phyloP scores from a whole-genome alignment of 768 basidiomycete species.

The Clitopilus passeckerianus region DNA sequence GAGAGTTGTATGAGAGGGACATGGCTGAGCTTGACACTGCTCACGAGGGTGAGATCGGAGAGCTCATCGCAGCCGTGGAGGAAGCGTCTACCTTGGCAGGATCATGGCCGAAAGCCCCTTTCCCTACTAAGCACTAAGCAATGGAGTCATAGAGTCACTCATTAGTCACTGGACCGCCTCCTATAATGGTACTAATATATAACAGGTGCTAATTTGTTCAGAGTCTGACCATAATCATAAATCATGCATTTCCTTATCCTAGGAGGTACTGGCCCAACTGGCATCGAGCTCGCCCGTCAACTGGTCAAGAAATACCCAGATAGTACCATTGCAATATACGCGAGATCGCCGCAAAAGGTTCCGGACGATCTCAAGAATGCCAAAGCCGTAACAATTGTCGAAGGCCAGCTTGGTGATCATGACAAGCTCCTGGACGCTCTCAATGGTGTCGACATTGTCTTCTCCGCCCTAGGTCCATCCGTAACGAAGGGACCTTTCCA shows the following conservation, averaged over 20 bases:
- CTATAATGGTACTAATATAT: not conserved
- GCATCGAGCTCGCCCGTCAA: constrained; percentile 53
- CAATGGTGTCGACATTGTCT: constrained; percentile 52
- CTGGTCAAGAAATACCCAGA: constrained; percentile 35
- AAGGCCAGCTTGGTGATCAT: constrained; percentile 52
- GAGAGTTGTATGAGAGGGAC: constrained; percentile 42
- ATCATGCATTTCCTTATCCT: constrained; percentile 52
- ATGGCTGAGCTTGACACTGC: constrained; percentile 37
- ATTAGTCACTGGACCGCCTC: not conserved
- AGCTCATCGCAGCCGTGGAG: constrained; percentile 43
- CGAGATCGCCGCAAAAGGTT: constrained; percentile 60
- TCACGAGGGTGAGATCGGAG: constrained; percentile 40
- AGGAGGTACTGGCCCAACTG: constrained; percentile 65
- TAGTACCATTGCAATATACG: constrained; percentile 51
- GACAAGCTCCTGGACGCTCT: constrained; percentile 47
- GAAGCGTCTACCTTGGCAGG: constrained; percentile 36
- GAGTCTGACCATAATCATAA: not conserved
- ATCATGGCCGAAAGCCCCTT: constrained; percentile 30
- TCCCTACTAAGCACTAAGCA: constrained; percentile 3
- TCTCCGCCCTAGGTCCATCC: constrained; percentile 62
- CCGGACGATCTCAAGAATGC: constrained; percentile 43
- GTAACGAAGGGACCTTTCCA: constrained; percentile 28
- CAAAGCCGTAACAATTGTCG: constrained; percentile 40
- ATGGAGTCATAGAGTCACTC: not conserved
- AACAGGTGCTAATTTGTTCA: not conserved